phyloP scores from a whole-genome alignment of 371 early-diverging fungal species.

The Ordospora colligata region DNA sequence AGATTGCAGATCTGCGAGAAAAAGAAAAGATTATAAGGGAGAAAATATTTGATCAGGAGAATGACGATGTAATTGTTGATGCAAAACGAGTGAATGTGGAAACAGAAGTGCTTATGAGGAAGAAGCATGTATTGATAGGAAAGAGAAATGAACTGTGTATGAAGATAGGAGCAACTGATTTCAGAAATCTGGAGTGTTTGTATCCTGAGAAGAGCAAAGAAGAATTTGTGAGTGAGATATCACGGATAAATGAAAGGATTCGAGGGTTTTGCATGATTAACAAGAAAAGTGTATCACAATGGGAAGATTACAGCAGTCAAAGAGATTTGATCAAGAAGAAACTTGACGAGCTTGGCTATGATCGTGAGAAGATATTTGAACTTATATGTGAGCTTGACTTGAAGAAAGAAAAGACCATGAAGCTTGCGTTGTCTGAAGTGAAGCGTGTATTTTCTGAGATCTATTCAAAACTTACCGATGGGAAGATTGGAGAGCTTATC shows the following conservation, averaged over 20 bases:
- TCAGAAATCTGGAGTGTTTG: conserved; percentile 7
- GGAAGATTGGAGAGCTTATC: background rate
- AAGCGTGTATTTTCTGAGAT: conserved; percentile 51
- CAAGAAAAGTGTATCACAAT: background rate
- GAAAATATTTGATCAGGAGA: conserved; percentile 12
- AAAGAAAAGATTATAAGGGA: conserved; percentile 15
- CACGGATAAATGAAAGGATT: conserved; percentile 22
- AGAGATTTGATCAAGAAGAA: conserved; percentile 9
- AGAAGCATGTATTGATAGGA: conserved; percentile 35
- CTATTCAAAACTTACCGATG: conserved; percentile 49
- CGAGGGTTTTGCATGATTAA: conserved; percentile 31
- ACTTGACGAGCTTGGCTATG: conserved; percentile 14
- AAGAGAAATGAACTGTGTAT: conserved; percentile 29
- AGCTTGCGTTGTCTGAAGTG: conserved; percentile 41
- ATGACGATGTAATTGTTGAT: conserved; percentile 17
- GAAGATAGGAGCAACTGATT: conserved; percentile 11
- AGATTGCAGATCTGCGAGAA: conserved; percentile 18
- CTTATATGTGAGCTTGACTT: conserved; percentile 52
- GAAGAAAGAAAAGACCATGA: conserved; percentile 55
- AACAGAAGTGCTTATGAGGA: background rate
- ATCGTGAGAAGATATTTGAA: conserved; percentile 41
- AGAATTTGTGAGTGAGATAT: conserved; percentile 4
- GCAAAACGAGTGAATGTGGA: conserved; percentile 31
- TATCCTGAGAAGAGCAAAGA: conserved; percentile 13
- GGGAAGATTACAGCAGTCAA: conserved; percentile 13